Conservation (phyloP, 2,329 filamentous ascomycete species). For the Hysterium pulicare region DNA sequence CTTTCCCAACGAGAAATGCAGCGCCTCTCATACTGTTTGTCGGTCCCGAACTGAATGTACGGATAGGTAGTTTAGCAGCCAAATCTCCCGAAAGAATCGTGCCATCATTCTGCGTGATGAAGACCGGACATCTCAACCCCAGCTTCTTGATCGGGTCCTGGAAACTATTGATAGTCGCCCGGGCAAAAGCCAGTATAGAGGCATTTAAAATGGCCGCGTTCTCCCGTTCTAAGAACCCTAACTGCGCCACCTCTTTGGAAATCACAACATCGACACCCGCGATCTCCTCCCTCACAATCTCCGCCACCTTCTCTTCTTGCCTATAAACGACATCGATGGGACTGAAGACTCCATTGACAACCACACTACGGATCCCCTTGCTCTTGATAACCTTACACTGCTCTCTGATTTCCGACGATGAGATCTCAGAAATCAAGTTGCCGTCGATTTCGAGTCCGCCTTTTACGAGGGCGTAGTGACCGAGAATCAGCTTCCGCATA, state of each 20-base stretch:
- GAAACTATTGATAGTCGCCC: constrained; percentile 46
- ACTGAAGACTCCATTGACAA: constrained; percentile 57
- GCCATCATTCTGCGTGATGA: constrained; percentile 53
- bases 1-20: constrained; percentile 36
- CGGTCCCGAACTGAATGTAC: constrained; percentile 51
- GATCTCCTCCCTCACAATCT: constrained; percentile 48
- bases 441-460: constrained; percentile 52
- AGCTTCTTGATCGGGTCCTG: constrained; percentile 45
- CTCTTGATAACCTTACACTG: constrained; percentile 45
- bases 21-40: constrained; percentile 55
- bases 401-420: constrained; percentile 44
- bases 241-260: constrained; percentile 50
- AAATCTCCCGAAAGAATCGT: constrained; percentile 47
- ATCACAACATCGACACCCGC: constrained; percentile 50
- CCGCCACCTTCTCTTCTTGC: constrained; percentile 51
- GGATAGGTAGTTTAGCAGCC: constrained; percentile 48
- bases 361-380: constrained; percentile 46
- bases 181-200: constrained; percentile 46
- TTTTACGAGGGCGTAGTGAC: constrained; percentile 45
- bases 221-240: constrained; percentile 50
- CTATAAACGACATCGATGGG: constrained; percentile 53
- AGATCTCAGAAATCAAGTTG: constrained; percentile 41
- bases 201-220: constrained; percentile 52
- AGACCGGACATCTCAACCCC: constrained; percentile 46
- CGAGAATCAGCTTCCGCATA: constrained; percentile 46